phyloP scores from a whole-genome alignment of 2,329 filamentous ascomycete genomes.

The Escovopsis weberi region DNA sequence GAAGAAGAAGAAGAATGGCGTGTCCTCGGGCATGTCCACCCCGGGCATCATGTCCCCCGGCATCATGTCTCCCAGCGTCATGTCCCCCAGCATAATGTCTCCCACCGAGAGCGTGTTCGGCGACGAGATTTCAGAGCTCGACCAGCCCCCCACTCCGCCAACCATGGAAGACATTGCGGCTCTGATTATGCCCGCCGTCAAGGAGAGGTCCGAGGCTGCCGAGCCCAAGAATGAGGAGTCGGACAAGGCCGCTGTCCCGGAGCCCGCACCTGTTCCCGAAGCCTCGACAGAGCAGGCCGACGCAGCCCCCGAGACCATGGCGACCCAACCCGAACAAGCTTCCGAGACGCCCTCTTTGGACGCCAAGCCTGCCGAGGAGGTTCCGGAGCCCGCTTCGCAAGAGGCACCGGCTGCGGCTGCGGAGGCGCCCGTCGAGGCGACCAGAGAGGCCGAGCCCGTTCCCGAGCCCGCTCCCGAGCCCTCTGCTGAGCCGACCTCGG shows the following conservation, averaged over 20 bases:
- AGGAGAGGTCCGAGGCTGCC: conserved; percentile 1
- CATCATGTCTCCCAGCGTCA: neutral
- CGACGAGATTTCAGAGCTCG: conserved; percentile 4
- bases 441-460: no score
- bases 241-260: conserved; percentile 1
- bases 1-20: conserved; percentile 6
- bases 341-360: conserved; percentile 4
- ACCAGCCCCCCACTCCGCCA: conserved; percentile 5
- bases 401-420: no score
- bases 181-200: neutral
- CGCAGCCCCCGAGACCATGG: no score
- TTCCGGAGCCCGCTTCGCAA: no score
- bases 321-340: neutral
- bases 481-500: no score
- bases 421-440: no score
- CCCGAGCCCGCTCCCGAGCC: neutral
- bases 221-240: conserved; percentile 1
- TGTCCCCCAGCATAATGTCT: neutral
- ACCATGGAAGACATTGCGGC: conserved; percentile 3
- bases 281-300: neutral
- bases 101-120: conserved; percentile 1
- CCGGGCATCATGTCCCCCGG: no score
- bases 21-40: conserved; percentile 1
- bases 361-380: conserved; percentile 1
- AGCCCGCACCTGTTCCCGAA: conserved; percentile 3